These are phyloP conservation scores for Parathielavia appendiculata DNA, from an alignment of 495 filamentous ascomycete species.

Conservation along the genomic window DNA sequence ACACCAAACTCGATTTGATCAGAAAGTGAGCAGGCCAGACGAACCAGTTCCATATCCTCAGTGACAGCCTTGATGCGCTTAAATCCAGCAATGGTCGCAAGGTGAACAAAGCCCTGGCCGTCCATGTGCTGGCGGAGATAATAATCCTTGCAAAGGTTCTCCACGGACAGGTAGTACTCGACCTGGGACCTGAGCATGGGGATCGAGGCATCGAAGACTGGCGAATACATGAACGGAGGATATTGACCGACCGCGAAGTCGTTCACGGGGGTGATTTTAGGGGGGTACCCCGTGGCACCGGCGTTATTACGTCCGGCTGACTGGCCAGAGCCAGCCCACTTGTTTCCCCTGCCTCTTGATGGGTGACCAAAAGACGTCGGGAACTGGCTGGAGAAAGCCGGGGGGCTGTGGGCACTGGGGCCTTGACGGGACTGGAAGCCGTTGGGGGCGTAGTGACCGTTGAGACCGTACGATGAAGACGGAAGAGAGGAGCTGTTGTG, in stretches of 20 bases:
- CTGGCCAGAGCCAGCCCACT: constrained; percentile 21
- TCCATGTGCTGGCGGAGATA: constrained; percentile 91
- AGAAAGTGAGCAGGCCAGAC: constrained; percentile 65
- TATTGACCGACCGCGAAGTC: constrained; percentile 22
- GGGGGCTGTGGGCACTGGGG: constrained; percentile 21
- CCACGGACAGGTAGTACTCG: constrained; percentile 95
- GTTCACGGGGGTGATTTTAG: constrained; percentile 18
- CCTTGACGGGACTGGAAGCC: constrained; percentile 28
- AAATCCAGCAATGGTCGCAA: constrained; percentile 73
- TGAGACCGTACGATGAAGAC: constrained; percentile 16
- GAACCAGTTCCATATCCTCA: constrained; percentile 62
- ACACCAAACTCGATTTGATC: constrained; percentile 62
- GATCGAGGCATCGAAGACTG: constrained; percentile 22
- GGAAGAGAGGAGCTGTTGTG: constrained; percentile 19
- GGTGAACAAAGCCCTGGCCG: constrained; percentile 80
- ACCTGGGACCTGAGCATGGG: constrained; percentile 54
- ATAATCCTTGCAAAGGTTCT: constrained; percentile 92
- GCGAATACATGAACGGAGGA: constrained; percentile 18
- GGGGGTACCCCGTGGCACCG: constrained; percentile 19
- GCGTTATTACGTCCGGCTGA: constrained; percentile 18
- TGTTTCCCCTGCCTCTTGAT: constrained; percentile 26
- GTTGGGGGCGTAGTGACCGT: constrained; percentile 28
- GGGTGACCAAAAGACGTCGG: constrained; percentile 19
- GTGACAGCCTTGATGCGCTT: constrained; percentile 72
- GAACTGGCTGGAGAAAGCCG: constrained; percentile 24